Conservation (phyloP, 192 early-diverging fungal genomes). For the Entomortierella parvispora region DNA sequence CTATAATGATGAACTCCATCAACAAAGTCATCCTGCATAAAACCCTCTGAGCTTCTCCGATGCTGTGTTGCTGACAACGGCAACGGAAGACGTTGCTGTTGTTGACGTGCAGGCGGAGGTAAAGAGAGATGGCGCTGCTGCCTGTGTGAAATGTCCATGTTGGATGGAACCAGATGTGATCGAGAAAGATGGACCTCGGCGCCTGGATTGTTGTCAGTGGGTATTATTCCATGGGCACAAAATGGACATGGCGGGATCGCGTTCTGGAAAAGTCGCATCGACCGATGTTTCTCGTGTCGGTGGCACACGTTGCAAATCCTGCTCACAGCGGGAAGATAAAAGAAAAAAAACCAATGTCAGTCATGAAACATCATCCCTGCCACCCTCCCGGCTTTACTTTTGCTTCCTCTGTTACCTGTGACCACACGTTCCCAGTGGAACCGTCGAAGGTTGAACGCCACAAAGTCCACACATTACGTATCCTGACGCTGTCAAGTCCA, state of each 20-base stretch:
- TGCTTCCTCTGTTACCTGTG: slow-evolving; percentile 29
- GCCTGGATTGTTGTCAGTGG: background rate
- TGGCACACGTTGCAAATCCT: slow-evolving; percentile 40
- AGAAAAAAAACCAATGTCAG: no score
- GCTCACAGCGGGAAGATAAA: no score
- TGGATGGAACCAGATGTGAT: background rate
- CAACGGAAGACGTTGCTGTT: background rate
- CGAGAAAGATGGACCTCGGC: background rate
- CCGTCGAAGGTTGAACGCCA: slow-evolving; percentile 19
- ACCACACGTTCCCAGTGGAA: slow-evolving; percentile 21
- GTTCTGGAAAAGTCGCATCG: slow-evolving; percentile 18
- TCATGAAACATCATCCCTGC: no score
- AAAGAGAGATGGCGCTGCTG: slow-evolving; percentile 9
- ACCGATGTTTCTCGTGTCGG: slow-evolving; percentile 34
- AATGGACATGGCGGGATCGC: slow-evolving; percentile 24
- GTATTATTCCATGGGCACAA: slow-evolving; percentile 21
- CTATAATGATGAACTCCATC: no score
- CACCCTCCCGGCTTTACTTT: no score
- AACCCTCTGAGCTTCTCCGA: background rate
- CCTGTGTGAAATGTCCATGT: background rate
- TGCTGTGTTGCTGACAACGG: background rate
- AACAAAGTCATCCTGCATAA: no score
- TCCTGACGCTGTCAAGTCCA: background rate
- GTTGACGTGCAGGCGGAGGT: background rate
- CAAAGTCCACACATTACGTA: slow-evolving; percentile 32